These are phyloP conservation scores for Phytopythium montanum DNA, from an alignment of 352 stramenopile genomes.

Conservation along the genomic window DNA sequence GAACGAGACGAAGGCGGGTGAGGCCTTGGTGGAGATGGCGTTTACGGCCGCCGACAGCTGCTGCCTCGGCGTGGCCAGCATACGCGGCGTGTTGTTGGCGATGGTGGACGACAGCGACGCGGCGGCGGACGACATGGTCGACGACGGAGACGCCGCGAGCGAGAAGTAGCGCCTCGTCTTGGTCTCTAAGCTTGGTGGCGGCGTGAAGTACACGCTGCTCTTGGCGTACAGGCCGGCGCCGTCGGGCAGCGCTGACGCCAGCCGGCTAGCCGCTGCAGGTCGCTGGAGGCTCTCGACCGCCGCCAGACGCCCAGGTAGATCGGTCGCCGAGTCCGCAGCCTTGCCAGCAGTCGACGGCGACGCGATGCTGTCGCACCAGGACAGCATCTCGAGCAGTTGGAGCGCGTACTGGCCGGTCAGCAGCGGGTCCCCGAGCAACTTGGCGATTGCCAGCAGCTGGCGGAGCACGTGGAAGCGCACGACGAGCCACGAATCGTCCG, in stretches of 20 bases:
- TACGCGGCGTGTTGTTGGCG: conserved; percentile 61
- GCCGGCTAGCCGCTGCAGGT: conserved; percentile 14
- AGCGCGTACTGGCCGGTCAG: conserved; percentile 56
- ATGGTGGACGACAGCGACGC: conserved; percentile 70
- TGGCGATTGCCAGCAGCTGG: conserved; percentile 63
- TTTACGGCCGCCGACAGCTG: conserved; percentile 76
- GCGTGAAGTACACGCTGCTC: conserved; percentile 48
- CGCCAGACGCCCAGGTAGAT: background rate
- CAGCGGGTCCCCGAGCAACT: conserved; percentile 46
- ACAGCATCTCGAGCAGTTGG: conserved; percentile 58
- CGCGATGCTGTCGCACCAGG: conserved; percentile 51
- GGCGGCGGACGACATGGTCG: conserved; percentile 71
- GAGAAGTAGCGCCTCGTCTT: conserved; percentile 68
- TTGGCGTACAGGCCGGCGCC: conserved; percentile 44
- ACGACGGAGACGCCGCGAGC: conserved; percentile 46
- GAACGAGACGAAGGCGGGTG: conserved; percentile 61
- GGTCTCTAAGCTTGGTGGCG: conserved; percentile 61
- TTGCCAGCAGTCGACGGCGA: conserved; percentile 4
- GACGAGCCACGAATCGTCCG: conserved; percentile 57
- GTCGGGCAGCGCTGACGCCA: conserved; percentile 5
- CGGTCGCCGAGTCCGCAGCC: background rate
- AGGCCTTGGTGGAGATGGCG: conserved; percentile 71
- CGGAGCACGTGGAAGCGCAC: conserved; percentile 77
- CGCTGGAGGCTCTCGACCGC: conserved; percentile 34
- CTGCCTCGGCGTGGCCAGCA: conserved; percentile 65